Conservation (phyloP, 305 asterid genomes). For the Fraxinus greggii region DNA sequence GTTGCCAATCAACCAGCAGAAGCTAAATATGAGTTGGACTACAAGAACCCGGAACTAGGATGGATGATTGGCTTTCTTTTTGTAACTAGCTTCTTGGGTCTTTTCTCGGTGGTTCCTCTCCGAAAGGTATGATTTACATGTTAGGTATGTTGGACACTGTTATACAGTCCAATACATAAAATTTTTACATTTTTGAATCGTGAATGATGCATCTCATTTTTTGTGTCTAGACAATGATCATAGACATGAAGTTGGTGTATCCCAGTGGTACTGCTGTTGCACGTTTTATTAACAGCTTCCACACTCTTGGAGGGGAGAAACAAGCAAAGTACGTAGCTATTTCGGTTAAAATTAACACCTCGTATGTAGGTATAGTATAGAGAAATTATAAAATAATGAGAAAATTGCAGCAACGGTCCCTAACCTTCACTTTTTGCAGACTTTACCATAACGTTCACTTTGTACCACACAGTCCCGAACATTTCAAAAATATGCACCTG, state of each 20-base stretch:
- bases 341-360: background rate
- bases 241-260: conserved; percentile 43
- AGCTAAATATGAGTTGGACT: conserved; percentile 13
- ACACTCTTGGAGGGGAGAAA: conserved; percentile 45
- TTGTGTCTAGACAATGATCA: conserved; percentile 37
- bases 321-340: conserved; percentile 32
- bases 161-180: background rate
- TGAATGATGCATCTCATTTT: background rate
- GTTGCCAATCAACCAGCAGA: conserved; percentile 25
- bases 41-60: conserved; percentile 35
- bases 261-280: conserved; percentile 55
- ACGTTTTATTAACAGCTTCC: conserved; percentile 50
- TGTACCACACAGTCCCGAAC: too few relatives aligned
- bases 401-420: background rate
- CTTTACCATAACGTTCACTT: too few relatives aligned
- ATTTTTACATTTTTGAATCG: too few relatives aligned
- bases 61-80: conserved; percentile 52
- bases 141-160: background rate
- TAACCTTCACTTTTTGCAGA: too few relatives aligned
- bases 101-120: conserved; percentile 45
- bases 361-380: background rate
- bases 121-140: conserved; percentile 36
- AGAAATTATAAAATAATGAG: background rate
- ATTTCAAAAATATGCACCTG: too few relatives aligned
- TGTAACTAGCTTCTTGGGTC: conserved; percentile 47